Evolutionary conservation across 2,329 filamentous ascomycete genomes (phyloP).

Genomic region (Dactylonectria macrodidyma): DNA sequence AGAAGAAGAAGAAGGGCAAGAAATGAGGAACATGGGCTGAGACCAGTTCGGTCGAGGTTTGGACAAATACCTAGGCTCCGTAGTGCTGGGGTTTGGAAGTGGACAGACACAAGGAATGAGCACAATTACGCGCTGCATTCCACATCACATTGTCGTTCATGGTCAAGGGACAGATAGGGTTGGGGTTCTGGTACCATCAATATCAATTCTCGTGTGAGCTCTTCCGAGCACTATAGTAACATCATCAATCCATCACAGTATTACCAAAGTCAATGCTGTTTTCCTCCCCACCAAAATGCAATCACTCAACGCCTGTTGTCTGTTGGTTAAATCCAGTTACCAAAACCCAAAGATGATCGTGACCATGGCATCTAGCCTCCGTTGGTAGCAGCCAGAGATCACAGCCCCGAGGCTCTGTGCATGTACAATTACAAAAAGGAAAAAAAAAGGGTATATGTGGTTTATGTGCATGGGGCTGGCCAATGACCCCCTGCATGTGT

Average conservation of each 20-base stretch:
- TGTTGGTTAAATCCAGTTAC: slow-evolving; percentile 39
- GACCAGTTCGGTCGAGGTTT: not conserved
- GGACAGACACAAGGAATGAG: not conserved
- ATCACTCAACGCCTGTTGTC: slow-evolving; percentile 41
- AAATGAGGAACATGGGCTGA: slow-evolving; percentile 44
- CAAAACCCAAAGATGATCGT: slow-evolving; percentile 38
- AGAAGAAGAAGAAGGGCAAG: slow-evolving; percentile 69
- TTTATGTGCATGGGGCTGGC: slow-evolving; percentile 28
- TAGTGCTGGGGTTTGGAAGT: not conserved
- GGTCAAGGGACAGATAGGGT: not conserved
- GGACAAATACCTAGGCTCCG: not conserved
- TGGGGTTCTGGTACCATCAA: not conserved
- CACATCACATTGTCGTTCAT: not conserved
- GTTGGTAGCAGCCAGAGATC: slow-evolving; percentile 36
- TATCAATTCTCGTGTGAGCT: slow-evolving; percentile 39
- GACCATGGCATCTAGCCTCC: slow-evolving; percentile 25
- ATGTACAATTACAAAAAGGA: slow-evolving; percentile 45
- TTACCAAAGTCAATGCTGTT: slow-evolving; percentile 44
- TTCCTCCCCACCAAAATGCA: slow-evolving; percentile 36
- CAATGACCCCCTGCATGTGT: slow-evolving; percentile 13
- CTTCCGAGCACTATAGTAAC: slow-evolving; percentile 42
- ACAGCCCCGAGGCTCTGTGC: slow-evolving; percentile 41
- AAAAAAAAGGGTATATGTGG: slow-evolving; percentile 45
- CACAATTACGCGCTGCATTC: not conserved
- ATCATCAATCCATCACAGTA: slow-evolving; percentile 47